Evolutionary conservation across 1,139 yeast genomes (phyloP), one percentile per base, ranked within the genome.

Genomic region (Diutina neorugosa): DNA sequence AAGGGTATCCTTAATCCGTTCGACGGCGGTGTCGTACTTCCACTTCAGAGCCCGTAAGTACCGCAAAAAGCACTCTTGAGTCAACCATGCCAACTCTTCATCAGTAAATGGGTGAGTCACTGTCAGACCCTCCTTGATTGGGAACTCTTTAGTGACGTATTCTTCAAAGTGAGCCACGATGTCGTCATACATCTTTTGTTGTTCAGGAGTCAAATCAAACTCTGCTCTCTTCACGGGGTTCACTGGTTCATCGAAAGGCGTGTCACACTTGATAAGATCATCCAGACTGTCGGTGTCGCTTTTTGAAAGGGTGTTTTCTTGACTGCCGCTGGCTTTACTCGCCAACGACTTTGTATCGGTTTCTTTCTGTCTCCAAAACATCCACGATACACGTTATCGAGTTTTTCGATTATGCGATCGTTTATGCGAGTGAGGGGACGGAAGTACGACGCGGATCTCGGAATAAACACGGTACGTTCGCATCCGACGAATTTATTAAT

Each of bases 1-100:
- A 50, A 75, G 62, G 0, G 79, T 73, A 46, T 71, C 67, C 54
- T 67, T 70, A 14, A 75, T 68, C 57, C 80, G 60, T 55, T 65
- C 68, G 51, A 74, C 71, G 41, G 78, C 75, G 12, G 70, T 74
- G 42, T 64, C 58, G 3, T 60, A 62, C 53, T 65, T 62, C 80
- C 80, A 75, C 58, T 74, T 74, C 49, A 78, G 71, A 48, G 80
- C 80, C 47, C 78, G 63, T 53, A 74, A 65, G 61, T 75, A 75
- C 53, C 80, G 62, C 55, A 74, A 69, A 55, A 75, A 71, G 58
- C 79, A 74, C 58, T 75, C 80, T 58, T 77, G 63, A 1, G 78
- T 73, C 54, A 75, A 63, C 79, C 79, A 75, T 3, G 74, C 67
- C 60, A 67, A 69, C 57, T 75, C 80, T 31, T 52, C 56, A 16